Evolutionary conservation across 495 filamentous ascomycete species (phyloP), one percentile per base, ranked within the genome.

Genomic region (Penicillium coffeae): DNA sequence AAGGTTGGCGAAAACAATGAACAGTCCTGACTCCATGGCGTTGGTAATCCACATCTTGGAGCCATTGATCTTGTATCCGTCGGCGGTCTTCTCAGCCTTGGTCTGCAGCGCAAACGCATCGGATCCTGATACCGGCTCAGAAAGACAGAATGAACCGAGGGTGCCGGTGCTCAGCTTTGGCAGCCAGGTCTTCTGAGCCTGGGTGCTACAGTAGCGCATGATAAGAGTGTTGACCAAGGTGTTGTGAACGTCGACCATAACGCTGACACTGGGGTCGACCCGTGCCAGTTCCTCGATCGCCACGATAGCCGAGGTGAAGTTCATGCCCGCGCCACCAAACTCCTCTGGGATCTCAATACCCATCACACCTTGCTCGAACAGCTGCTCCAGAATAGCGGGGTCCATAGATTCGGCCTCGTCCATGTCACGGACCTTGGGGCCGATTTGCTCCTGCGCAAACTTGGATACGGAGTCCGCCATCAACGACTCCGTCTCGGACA

Each of bases 11-110:
- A 99, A 99, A 21, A 97, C 93, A 61, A 99, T 91, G 75, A 95
- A 99, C 71, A 97, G 85, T 36, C 83, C 86, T 3, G 92, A 84
- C 73, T 99, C 94, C 73, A 90, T 84, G 42, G 86, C 81, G 72
- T 97, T 99, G 50, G 93, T 96, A 68, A 99, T 99, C 93, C 93
- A 99, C 92, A 96, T 97, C 78, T 99, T 99, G 63, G 79, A 82
- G 41, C 93, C 93, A 45, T 82, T 87, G 64, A 99, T 85, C 66
- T 79, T 85, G 70, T 88, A 97, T 14, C 90, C 88, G 52, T 84
- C 80, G 30, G 85, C 78, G 20, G 82, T 86, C 66, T 84, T 85
- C 55, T 77, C 75, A 20, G 93, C 93, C 64, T 86, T 87, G 43
- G 93, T 96, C 50, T 87, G 83, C 42, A 99, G 81, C 0, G 94